Percentiles rank a stretch among this genome's conserved stretches.
phyloP scores from a whole-genome alignment of 129 eudicot species.

The Erigeron canadensis region DNA sequence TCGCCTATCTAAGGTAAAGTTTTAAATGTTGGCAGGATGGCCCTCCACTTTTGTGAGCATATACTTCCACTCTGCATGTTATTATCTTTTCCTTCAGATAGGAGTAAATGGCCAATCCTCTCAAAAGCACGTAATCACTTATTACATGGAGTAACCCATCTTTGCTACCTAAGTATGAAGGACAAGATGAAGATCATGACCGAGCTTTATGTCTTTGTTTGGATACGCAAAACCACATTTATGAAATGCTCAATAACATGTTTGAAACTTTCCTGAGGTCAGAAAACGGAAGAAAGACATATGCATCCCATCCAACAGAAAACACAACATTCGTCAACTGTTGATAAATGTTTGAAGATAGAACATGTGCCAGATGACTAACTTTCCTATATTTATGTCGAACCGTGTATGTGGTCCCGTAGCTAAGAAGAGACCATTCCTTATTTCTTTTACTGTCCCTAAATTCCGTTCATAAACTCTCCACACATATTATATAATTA shows the following conservation, averaged over 20 bases:
- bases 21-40: neutral
- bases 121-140: neutral
- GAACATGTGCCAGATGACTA: no score
- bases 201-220: neutral
- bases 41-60: neutral
- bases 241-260: neutral
- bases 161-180: neutral
- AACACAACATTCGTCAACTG: no score
- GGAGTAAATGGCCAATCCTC: neutral
- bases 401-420: no score
- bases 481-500: no score
- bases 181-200: neutral
- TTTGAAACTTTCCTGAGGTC: neutral
- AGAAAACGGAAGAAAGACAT: neutral
- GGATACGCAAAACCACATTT: no score
- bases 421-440: no score
- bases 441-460: no score
- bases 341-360: no score
- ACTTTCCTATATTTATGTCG: no score
- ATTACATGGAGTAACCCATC: neutral
- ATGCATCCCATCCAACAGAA: neutral
- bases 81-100: neutral
- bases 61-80: neutral
- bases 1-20: neutral
- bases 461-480: no score